Conservation (phyloP, 352 stramenopile species). For the Discostella stelligera region DNA sequence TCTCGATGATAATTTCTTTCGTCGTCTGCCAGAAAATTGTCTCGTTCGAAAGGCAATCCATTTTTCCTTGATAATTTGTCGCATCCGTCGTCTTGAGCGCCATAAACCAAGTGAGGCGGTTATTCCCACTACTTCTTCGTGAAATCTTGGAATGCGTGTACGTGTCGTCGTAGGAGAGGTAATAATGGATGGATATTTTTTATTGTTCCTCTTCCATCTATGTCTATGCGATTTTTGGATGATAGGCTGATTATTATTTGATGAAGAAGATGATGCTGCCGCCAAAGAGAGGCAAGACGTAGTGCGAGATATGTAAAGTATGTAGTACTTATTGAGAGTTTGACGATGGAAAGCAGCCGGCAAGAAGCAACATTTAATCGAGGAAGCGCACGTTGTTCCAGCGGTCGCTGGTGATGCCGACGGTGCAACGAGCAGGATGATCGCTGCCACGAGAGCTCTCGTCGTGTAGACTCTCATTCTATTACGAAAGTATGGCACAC, state of each 20-base stretch:
- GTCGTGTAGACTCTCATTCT: background rate
- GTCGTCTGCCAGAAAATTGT: background rate
- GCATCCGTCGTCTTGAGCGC: background rate
- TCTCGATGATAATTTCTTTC: slow-evolving; percentile 10
- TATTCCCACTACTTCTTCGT: slow-evolving; percentile 16
- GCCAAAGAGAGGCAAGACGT: background rate
- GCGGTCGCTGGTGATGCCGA: background rate
- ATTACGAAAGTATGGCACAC: too few species aligned
- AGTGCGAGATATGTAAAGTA: background rate
- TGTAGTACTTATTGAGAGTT: background rate
- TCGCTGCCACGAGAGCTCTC: background rate
- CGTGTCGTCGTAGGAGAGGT: background rate
- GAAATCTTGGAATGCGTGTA: slow-evolving; percentile 8
- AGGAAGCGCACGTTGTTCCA: too few species aligned
- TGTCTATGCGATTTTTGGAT: background rate
- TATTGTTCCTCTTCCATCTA: background rate
- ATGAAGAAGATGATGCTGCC: slow-evolving; percentile 2
- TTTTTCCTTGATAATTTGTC: slow-evolving; percentile 9
- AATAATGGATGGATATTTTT: background rate
- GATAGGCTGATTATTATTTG: background rate
- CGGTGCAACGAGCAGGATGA: background rate
- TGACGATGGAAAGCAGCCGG: background rate
- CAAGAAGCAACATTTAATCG: background rate
- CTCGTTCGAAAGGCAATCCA: slow-evolving; percentile 2
- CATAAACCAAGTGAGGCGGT: slow-evolving; percentile 5